phyloP scores from a whole-genome alignment of 1,139 yeast genomes.

The Yamadazyma spencermartinsiae region DNA sequence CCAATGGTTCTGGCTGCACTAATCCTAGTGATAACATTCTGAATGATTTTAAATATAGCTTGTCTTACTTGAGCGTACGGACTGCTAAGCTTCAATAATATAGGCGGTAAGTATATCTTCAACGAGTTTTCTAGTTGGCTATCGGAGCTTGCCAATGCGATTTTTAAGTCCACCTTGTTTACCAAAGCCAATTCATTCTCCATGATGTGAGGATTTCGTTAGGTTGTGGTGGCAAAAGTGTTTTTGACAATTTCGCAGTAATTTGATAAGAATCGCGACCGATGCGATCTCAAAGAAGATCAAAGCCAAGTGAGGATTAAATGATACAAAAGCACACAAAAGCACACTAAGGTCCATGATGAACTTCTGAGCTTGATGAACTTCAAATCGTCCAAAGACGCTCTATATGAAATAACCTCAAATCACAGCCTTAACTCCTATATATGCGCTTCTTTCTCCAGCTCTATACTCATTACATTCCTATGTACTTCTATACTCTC shows the following conservation, averaged over 20 bases:
- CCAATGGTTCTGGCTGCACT: constrained; percentile 54
- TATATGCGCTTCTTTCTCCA: not conserved
- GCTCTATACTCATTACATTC: not conserved
- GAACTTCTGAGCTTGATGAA: too few species aligned
- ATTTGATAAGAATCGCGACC: too few species aligned
- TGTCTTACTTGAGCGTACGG: constrained; percentile 65
- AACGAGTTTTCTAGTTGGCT: constrained; percentile 63
- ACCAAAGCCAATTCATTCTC: constrained; percentile 59
- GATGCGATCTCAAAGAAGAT: too few species aligned
- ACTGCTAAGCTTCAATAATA: constrained; percentile 76
- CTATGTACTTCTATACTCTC: constrained; percentile 76
- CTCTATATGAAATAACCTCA: too few species aligned
- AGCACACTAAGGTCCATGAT: too few species aligned
- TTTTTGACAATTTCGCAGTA: too few species aligned
- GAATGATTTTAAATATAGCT: constrained; percentile 66
- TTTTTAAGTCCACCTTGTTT: constrained; percentile 77
- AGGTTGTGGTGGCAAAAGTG: too few species aligned
- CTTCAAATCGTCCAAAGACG: too few species aligned
- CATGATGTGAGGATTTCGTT: constrained; percentile 28
- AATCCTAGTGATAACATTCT: constrained; percentile 67
- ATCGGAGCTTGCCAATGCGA: constrained; percentile 75
- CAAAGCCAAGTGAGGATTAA: too few species aligned
- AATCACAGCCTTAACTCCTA: too few species aligned
- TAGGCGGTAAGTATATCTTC: constrained; percentile 68
- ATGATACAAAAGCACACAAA: too few species aligned